A percentile compares a stretch with the other conserved stretches of the same genome.
phyloP scores from a whole-genome alignment of 192 early-diverging fungal species.

The Irineochytrium annulatum region DNA sequence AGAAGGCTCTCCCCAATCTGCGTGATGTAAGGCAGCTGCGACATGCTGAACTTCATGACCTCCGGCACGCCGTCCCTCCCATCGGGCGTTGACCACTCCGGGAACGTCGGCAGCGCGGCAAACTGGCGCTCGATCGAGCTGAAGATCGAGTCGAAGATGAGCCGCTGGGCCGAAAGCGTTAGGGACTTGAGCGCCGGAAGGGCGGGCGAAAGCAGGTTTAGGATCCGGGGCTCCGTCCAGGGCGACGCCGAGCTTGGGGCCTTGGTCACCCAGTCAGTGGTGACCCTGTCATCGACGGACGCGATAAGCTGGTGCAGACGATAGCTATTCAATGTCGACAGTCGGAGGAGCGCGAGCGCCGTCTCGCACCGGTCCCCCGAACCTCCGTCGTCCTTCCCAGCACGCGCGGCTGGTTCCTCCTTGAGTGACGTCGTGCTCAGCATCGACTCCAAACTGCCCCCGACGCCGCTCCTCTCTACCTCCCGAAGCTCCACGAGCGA shows the following conservation, averaged over 20 bases:
- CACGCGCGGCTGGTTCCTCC: too few species aligned
- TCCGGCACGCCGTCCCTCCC: conserved; percentile 24
- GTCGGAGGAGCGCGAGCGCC: conserved; percentile 36
- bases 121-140: conserved; percentile 46
- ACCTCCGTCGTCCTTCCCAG: too few species aligned
- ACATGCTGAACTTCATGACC: conserved; percentile 60
- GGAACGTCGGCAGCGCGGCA: conserved; percentile 33
- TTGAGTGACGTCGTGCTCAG: too few species aligned
- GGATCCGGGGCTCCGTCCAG: background rate
- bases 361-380: conserved; percentile 23
- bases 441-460: too few species aligned
- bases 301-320: conserved; percentile 23
- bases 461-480: too few species aligned
- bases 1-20: conserved; percentile 64
- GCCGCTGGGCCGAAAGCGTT: conserved; percentile 41
- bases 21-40: conserved; percentile 65
- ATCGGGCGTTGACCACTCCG: conserved; percentile 33
- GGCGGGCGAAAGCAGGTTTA: background rate
- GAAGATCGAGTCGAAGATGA: conserved; percentile 59
- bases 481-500: too few species aligned
- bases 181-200: conserved; percentile 19
- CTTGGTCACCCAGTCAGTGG: too few species aligned
- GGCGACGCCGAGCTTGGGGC: background rate
- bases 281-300: too few species aligned
- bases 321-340: conserved; percentile 55